A percentile compares a stretch with the other conserved stretches of the same genome.
phyloP scores from a whole-genome alignment of 345 rosid genomes.

The Aethionema arabicum region DNA sequence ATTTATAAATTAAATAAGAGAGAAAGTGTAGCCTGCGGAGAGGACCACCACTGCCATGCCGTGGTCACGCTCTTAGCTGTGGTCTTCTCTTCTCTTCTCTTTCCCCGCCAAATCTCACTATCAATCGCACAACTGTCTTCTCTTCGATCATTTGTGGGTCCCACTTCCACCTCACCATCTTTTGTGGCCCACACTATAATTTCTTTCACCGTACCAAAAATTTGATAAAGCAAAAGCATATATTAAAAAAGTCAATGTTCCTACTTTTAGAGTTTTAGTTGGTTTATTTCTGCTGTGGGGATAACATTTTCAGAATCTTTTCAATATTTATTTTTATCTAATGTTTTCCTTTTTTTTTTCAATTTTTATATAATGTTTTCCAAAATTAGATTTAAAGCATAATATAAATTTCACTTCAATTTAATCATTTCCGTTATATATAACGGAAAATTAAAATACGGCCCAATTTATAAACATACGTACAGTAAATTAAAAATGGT shows the following conservation, averaged over 20 bases:
- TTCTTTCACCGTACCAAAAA: not conserved
- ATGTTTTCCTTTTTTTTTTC: too few species aligned
- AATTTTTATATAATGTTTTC: too few species aligned
- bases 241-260: not conserved
- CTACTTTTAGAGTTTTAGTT: not conserved
- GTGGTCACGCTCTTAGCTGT: slow-evolving; percentile 34
- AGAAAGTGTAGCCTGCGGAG: slow-evolving; percentile 36
- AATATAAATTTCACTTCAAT: too few species aligned
- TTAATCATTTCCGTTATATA: too few species aligned
- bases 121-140: not conserved
- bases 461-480: too few species aligned
- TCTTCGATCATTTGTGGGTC: not conserved
- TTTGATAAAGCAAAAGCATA: not conserved
- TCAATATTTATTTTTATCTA: too few species aligned
- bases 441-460: too few species aligned
- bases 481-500: too few species aligned
- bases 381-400: too few species aligned
- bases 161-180: not conserved
- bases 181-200: not conserved
- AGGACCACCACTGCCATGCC: slow-evolving; percentile 39
- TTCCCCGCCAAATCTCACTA: not conserved
- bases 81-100: slow-evolving; percentile 2
- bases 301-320: not conserved
- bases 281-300: not conserved
- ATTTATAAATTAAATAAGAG: slow-evolving; percentile 23